Percentiles rank a stretch among this genome's conserved stretches.
phyloP scores from a whole-genome alignment of 345 rosid genomes.

The Anastatica hierochuntica region DNA sequence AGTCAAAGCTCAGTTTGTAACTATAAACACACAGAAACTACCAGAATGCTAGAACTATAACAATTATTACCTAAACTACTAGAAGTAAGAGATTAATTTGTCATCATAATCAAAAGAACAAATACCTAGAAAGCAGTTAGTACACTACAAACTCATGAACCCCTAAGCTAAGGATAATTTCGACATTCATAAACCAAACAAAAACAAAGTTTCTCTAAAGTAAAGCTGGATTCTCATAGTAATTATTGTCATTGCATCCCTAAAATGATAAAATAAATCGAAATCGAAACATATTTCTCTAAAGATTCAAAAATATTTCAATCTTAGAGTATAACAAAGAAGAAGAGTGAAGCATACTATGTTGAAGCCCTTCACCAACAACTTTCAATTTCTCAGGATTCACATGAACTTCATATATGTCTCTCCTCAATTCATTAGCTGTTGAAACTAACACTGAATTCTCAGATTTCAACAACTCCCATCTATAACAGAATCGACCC shows the following conservation, averaged over 20 bases:
- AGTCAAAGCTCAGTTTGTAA: too few relatives aligned
- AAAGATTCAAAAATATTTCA: too few relatives aligned
- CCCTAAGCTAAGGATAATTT: too few relatives aligned
- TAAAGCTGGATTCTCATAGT: background rate
- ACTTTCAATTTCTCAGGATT: conserved; percentile 75
- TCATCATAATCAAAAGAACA: too few relatives aligned
- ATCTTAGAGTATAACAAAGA: background rate
- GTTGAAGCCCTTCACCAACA: conserved; percentile 74
- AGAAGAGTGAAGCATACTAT: conserved; percentile 30
- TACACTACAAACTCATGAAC: too few relatives aligned
- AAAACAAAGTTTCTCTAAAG: background rate
- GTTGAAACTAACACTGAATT: conserved; percentile 50
- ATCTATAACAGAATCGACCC: conserved; percentile 36
- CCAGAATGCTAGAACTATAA: too few relatives aligned
- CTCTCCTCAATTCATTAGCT: conserved; percentile 66
- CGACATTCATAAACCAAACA: too few relatives aligned
- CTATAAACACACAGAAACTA: too few relatives aligned
- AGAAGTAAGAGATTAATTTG: too few relatives aligned
- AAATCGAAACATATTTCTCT: conserved; percentile 3
- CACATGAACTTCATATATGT: conserved; percentile 34
- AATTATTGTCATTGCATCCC: background rate
- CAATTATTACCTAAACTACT: too few relatives aligned
- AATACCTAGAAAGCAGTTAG: too few relatives aligned
- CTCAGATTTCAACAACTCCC: conserved; percentile 54
- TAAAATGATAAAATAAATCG: background rate